phyloP scores from a whole-genome alignment of 306 rosid genomes.

The Lupinus albus region DNA sequence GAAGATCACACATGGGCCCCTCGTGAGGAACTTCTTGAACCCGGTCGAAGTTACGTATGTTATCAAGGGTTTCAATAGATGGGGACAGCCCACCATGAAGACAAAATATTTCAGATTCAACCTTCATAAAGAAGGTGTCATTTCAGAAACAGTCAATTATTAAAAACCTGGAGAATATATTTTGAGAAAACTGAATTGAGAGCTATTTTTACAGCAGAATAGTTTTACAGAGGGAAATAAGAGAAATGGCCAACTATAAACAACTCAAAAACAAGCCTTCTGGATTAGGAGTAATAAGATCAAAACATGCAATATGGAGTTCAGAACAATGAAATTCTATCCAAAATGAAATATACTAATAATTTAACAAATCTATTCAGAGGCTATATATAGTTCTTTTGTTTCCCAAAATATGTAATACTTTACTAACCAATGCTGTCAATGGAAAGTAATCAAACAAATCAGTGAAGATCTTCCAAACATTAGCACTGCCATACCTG shows the following conservation, averaged over 20 bases:
- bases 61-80: conserved; percentile 91
- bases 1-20: conserved; percentile 97
- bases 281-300: neutral
- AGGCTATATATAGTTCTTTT: conserved; percentile 19
- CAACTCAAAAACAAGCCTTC: conserved; percentile 3
- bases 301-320: neutral
- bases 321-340: conserved; percentile 21
- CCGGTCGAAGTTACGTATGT: conserved; percentile 85
- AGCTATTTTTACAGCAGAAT: neutral
- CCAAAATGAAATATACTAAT: conserved; percentile 2
- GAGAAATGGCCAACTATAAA: conserved; percentile 7
- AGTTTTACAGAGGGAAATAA: conserved; percentile 1
- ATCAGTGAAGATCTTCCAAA: conserved; percentile 94
- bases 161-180: conserved; percentile 20
- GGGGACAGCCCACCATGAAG: conserved; percentile 96
- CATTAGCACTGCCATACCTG: conserved; percentile 98
- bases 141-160: conserved; percentile 28
- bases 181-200: neutral
- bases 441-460: conserved; percentile 95
- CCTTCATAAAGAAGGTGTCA: conserved; percentile 48
- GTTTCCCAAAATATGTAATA: conserved; percentile 8
- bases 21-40: conserved; percentile 99
- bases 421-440: conserved; percentile 88
- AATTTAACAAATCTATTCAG: conserved; percentile 26
- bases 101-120: conserved; percentile 94